A percentile compares a stretch with the other conserved stretches of the same genome.
Conservation (phyloP, 75 land plant genomes). For the Picea sitchensis region DNA sequence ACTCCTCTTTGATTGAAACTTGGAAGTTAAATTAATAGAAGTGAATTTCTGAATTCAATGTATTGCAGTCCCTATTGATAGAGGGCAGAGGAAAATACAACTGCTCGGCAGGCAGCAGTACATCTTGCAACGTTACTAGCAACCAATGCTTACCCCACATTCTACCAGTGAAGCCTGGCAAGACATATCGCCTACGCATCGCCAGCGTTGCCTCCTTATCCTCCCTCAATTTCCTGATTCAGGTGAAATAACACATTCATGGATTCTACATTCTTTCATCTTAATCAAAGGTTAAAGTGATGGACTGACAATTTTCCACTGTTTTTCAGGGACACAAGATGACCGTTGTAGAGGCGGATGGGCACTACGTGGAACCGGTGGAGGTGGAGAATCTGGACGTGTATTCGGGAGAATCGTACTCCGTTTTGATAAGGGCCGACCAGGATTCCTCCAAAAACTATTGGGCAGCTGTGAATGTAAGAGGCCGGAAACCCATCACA, state of each 20-base stretch:
- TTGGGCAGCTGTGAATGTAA: slow-evolving; percentile 63
- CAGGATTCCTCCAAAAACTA: slow-evolving; percentile 62
- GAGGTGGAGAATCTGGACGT: slow-evolving; percentile 62
- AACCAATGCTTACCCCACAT: slow-evolving; percentile 50
- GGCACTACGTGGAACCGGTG: slow-evolving; percentile 77
- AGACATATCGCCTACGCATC: slow-evolving; percentile 65
- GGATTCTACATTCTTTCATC: too few species aligned
- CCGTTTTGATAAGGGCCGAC: slow-evolving; percentile 66
- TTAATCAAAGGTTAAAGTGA: too few species aligned
- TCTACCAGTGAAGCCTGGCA: slow-evolving; percentile 53
- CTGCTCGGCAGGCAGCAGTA: slow-evolving; percentile 48
- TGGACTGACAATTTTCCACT: too few species aligned
- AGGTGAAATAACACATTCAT: slow-evolving; percentile 5
- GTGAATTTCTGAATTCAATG: too few species aligned
- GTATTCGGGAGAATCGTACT: slow-evolving; percentile 88
- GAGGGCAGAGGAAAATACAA: slow-evolving; percentile 77
- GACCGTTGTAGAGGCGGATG: slow-evolving; percentile 89
- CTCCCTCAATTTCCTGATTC: slow-evolving; percentile 58
- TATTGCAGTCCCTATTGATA: slow-evolving; percentile 58
- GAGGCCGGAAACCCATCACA: slow-evolving; percentile 72
- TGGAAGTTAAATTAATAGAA: too few species aligned
- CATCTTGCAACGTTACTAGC: slow-evolving; percentile 20
- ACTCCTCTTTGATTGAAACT: too few species aligned
- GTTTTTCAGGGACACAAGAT: slow-evolving; percentile 59
- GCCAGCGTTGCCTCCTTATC: slow-evolving; percentile 74